Conservation (phyloP, 2,329 filamentous ascomycete species). For the Moelleriella libera region DNA sequence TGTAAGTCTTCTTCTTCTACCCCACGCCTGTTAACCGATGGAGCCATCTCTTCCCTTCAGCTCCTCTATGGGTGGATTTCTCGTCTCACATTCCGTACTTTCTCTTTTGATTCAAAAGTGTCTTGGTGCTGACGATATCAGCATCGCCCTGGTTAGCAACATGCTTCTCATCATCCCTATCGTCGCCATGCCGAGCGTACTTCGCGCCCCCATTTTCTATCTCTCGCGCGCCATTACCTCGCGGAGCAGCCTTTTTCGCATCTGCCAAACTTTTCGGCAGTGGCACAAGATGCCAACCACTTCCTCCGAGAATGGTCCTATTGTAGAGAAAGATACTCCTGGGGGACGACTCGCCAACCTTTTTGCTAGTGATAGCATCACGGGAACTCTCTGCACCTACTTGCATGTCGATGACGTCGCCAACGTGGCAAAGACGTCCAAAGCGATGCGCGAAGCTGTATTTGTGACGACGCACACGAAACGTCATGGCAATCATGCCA, state of each 20-base stretch:
- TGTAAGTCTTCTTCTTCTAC: not conserved
- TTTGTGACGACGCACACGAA: not conserved
- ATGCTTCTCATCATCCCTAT: slow-evolving; percentile 1
- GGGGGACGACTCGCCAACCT: not conserved
- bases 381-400: slow-evolving; percentile 1
- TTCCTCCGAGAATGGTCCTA: not conserved
- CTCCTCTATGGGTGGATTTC: too few relatives aligned
- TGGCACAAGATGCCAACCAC: too few relatives aligned
- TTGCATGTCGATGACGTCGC: slow-evolving; percentile 6
- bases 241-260: not conserved
- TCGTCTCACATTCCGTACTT: not conserved
- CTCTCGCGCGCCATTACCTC: not conserved
- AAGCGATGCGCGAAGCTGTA: slow-evolving; percentile 2
- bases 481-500: too few relatives aligned
- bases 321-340: not conserved
- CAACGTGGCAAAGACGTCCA: slow-evolving; percentile 6
- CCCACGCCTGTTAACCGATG: too few relatives aligned
- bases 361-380: slow-evolving; percentile 4
- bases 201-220: slow-evolving; percentile 1
- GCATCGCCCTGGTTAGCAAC: not conserved
- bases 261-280: not conserved
- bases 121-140: not conserved
- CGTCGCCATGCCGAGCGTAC: not conserved
- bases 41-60: too few relatives aligned
- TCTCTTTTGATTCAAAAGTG: not conserved